Evolutionary conservation across 2,329 filamentous ascomycete species (phyloP), one percentile per base, ranked within the genome.

Genomic region (Xylaria polymorpha): DNA sequence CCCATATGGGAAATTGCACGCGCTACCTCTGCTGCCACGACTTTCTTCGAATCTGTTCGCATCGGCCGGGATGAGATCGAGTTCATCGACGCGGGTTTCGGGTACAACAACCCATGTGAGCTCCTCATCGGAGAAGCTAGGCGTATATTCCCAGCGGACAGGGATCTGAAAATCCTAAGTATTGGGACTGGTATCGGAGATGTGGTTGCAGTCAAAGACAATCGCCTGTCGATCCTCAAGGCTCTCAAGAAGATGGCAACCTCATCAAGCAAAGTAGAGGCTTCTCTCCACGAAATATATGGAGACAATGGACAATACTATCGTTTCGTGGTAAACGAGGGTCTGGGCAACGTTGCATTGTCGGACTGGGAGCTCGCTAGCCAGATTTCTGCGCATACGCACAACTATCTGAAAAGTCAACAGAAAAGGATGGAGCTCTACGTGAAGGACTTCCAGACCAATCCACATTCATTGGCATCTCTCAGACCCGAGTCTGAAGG

Each of bases 31-130:
- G 75, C 75, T 3, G 74, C 76, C 2, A 72, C 74, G 0, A 73
- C 74, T 0, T 78, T 77, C 62, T 79, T 79, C 70, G 74, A 78
- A 46, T 68, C 77, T 6, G 74, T 78, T 39, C 62, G 69, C 20
- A 12, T 77, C 14, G 76, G 76, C 35, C 71, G 74, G 9, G 73
- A 77, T 18, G 65, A 58, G 4, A 64, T 76, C 3, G 74, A 76
- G 18, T 79, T 77, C 37, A 70, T 79, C 32, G 78, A 79, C 48
- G 76, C 74, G 2, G 77, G 71, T 0, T 74, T 79, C 29, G 75
- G 76, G 1, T 80, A 76, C 46, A 80, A 79, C 61, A 80, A 80
- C 58, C 78, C 78, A n/a, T 74, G 73, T 53, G 71, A 77, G 22
- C 68, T 76, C 2, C 67, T 80, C n/a, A 73, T 79, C 14, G 60